Base-by-base conservation (phyloP, 768 basidiomycete species). In the Lyophyllum shimeji region DNA sequence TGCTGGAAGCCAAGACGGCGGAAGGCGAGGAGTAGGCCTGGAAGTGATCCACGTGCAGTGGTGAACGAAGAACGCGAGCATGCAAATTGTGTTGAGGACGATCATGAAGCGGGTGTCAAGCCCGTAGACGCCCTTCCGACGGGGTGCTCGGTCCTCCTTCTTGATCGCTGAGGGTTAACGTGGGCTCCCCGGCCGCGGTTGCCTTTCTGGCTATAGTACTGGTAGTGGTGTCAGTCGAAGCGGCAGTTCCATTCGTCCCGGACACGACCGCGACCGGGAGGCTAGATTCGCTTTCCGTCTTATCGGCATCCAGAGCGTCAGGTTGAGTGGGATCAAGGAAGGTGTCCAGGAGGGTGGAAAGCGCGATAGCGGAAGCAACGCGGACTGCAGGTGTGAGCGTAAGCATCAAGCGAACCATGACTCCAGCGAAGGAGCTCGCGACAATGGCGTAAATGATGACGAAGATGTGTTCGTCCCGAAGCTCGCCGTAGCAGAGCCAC, bases 401-500 rank as follows among this genome's bases (percentile, higher is more conserved):
- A 52, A 99, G 81, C 93, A 99, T 98, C 57, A 98, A 81, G 55
- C 97, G 94, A 60, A 99, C 97, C 97, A 99, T 99, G 69, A 99
- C 96, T 40, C 97, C 97, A 4, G 97, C 96, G 66, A 99, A 99
- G 80, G 98, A 99, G 70, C 93, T 94, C 47, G 90, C 93, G 67
- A 98, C 85, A 60, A 93, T 84, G 21, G 97, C 87, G 71, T 98
- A 99, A 72, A 98, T 94, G 76, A 99, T 96, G 64, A 99, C 91
- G 70, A 99, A 99, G 60, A 99, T 78, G 67, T 99, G 97, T 67
- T 98, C 97, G 69, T 99, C 97, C 25, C 93, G 85, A 20, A 99
- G 81, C 66, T 95, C 82, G 57, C 85, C 85, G 92, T 98, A 98
- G 74, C 94, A 97, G 46, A 97, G 75, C 65, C 91, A 77, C 37